Percentiles rank a stretch among this genome's conserved stretches.
Conservation (phyloP, 805 yeast species). For the Maudiozyma pseudohumilis region DNA sequence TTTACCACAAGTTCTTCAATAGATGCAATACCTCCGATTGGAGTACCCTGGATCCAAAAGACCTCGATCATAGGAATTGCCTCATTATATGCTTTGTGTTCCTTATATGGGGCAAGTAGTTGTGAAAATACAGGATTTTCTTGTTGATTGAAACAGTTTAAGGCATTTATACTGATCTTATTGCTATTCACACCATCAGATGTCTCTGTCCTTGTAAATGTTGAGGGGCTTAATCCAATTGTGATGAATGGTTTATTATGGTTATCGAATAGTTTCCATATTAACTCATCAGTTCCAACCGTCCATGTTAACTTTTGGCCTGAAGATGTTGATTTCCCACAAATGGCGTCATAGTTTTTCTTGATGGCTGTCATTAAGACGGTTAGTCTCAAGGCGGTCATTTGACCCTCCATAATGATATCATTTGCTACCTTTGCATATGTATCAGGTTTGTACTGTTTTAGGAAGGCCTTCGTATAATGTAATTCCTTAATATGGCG, state of each 20-base stretch:
- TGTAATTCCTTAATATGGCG: conserved; percentile 36
- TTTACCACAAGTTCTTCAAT: conserved; percentile 40
- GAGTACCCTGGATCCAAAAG: conserved; percentile 46
- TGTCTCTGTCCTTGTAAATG: conserved; percentile 39
- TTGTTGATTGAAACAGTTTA: conserved; percentile 47
- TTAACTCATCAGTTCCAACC: conserved; percentile 43
- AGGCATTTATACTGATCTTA: conserved; percentile 33
- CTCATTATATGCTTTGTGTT: conserved; percentile 12
- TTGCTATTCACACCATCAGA: conserved; percentile 46
- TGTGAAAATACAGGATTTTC: conserved; percentile 41
- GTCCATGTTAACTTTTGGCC: conserved; percentile 35
- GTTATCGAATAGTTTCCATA: conserved; percentile 48
- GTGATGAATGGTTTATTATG: conserved; percentile 41
- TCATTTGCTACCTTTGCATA: conserved; percentile 32
- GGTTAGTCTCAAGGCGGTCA: conserved; percentile 32
- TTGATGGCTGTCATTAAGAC: conserved; percentile 36
- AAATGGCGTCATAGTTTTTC: conserved; percentile 25
- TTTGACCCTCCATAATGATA: conserved; percentile 29
- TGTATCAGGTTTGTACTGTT: conserved; percentile 27
- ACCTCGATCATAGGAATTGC: conserved; percentile 32
- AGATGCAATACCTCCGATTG: conserved; percentile 57
- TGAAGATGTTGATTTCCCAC: conserved; percentile 11
- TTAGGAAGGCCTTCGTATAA: conserved; percentile 34
- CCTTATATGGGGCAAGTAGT: conserved; percentile 36
- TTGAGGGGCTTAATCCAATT: conserved; percentile 41